Conservation (phyloP, 2,329 filamentous ascomycete genomes). For the Myriosclerotinia scirpicola region DNA sequence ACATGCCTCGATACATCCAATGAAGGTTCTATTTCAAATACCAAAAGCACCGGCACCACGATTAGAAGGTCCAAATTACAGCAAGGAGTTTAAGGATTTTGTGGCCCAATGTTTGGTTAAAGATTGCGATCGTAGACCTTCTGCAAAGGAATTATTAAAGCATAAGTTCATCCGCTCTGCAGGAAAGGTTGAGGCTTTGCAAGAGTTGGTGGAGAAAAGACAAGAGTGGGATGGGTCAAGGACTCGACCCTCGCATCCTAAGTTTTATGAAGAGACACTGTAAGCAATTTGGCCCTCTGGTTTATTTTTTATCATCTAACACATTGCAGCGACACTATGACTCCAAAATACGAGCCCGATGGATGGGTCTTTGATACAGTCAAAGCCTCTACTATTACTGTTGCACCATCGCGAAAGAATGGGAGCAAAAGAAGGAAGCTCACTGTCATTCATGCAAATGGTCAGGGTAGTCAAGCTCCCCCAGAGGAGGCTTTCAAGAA, state of each 20-base stretch:
- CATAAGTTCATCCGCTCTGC: constrained; percentile 87
- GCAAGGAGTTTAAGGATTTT: constrained; percentile 92
- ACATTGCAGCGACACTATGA: constrained; percentile 59
- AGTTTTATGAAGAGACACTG: constrained; percentile 93
- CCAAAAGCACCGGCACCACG: constrained; percentile 83
- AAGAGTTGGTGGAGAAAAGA: constrained; percentile 81
- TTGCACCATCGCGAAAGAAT: constrained; percentile 51
- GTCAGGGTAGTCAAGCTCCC: constrained; percentile 33
- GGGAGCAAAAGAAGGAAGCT: constrained; percentile 55
- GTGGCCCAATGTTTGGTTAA: constrained; percentile 88
- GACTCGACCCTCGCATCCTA: constrained; percentile 66
- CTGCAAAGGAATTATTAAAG: constrained; percentile 81
- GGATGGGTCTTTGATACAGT: constrained; percentile 97
- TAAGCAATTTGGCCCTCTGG: constrained; percentile 40
- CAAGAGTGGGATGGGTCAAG: constrained; percentile 78
- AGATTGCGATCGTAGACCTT: constrained; percentile 79
- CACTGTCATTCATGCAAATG: constrained; percentile 54
- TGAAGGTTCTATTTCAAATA: constrained; percentile 91
- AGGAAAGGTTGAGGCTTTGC: constrained; percentile 82
- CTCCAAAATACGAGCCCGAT: constrained; percentile 67
- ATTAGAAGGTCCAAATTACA: constrained; percentile 77
- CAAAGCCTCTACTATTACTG: constrained; percentile 61
- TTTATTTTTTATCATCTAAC: constrained; percentile 26
- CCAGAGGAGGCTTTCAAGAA: constrained; percentile 60
- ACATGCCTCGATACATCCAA: constrained; percentile 79